These are phyloP conservation scores for Salix arbutifolia DNA, from an alignment of 345 rosid genomes.

Conservation along the genomic window DNA sequence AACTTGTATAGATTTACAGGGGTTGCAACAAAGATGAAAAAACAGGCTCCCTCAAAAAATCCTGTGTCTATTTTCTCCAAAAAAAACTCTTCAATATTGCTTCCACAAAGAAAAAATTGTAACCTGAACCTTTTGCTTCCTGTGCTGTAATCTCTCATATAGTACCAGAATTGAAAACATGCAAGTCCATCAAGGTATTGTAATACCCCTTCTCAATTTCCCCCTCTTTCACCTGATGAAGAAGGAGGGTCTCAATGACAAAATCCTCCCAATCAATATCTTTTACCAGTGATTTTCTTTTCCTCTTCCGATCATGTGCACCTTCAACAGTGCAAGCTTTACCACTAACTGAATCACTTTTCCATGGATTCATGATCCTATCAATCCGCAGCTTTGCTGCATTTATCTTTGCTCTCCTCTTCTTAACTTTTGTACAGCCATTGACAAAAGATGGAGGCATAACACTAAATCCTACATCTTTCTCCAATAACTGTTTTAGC, in stretches of 20 bases:
- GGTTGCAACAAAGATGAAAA: too few species aligned
- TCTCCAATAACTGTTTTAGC: conserved; percentile 60
- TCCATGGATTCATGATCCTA: conserved; percentile 42
- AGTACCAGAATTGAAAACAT: conserved; percentile 61
- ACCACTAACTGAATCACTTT: conserved; percentile 13
- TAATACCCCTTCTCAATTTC: conserved; percentile 82
- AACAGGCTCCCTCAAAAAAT: neutral
- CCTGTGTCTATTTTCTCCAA: neutral
- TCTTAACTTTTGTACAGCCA: conserved; percentile 40
- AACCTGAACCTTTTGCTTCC: neutral
- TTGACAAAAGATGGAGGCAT: conserved; percentile 68
- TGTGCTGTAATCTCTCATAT: conserved; percentile 9
- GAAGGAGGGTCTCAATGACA: conserved; percentile 71
- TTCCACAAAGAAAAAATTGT: neutral
- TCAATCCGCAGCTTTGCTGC: conserved; percentile 59
- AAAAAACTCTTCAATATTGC: neutral
- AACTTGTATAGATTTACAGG: too few species aligned
- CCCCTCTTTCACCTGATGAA: conserved; percentile 64
- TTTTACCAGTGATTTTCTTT: conserved; percentile 33
- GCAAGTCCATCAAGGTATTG: conserved; percentile 53
- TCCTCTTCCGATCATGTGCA: conserved; percentile 29
- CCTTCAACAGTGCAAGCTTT: conserved; percentile 1
- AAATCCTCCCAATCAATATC: conserved; percentile 84
- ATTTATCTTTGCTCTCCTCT: conserved; percentile 57
- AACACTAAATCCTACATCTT: conserved; percentile 59